A percentile compares a stretch with the other conserved stretches of the same genome.
Conservation (phyloP, 129 eudicot species). For the Arctium lappa region DNA sequence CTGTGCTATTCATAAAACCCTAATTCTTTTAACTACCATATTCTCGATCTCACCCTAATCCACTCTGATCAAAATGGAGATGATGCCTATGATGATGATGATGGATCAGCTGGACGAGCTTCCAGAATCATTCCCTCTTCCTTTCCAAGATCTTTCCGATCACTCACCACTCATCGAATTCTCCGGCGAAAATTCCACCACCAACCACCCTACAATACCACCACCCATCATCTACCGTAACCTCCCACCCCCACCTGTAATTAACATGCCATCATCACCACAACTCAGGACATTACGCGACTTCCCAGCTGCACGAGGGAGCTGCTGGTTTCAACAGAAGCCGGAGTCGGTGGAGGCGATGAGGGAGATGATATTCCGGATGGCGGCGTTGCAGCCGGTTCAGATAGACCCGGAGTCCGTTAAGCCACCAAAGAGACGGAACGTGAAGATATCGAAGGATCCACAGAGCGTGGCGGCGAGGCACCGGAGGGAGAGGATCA, state of each 20-base stretch:
- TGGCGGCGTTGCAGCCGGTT: conserved; percentile 67
- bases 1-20: conserved; percentile 32
- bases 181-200: conserved; percentile 30
- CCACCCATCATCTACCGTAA: conserved; percentile 16
- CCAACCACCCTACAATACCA: conserved; percentile 26
- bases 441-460: conserved; percentile 62
- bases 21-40: conserved; percentile 1
- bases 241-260: conserved; percentile 1
- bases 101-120: conserved; percentile 32
- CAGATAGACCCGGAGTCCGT: conserved; percentile 61
- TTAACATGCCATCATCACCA: conserved; percentile 21
- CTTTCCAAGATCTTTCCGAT: conserved; percentile 32
- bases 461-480: conserved; percentile 72
- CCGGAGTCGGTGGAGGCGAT: conserved; percentile 48
- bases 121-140: conserved; percentile 28
- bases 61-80: conserved; percentile 25
- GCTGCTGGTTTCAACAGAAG: conserved; percentile 33
- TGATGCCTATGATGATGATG: conserved; percentile 34
- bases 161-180: conserved; percentile 26
- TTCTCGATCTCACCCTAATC: background rate
- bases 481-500: conserved; percentile 60
- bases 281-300: conserved; percentile 5
- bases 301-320: conserved; percentile 15
- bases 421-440: conserved; percentile 52
- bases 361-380: conserved; percentile 70